These are phyloP conservation scores for Saturnispora saitoi DNA, from an alignment of 805 yeast species.

Conservation along the genomic window DNA sequence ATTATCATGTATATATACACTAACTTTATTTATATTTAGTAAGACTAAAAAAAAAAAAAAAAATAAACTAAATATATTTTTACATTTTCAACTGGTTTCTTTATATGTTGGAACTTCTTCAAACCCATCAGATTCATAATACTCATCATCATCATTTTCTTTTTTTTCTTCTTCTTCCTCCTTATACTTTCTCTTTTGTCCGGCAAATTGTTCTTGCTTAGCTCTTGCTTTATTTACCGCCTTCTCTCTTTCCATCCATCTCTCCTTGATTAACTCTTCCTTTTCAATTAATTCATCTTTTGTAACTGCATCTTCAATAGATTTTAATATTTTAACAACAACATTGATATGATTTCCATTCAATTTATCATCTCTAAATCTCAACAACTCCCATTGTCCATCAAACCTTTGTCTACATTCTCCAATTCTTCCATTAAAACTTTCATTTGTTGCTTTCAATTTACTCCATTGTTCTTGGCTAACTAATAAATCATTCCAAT, in stretches of 20 bases:
- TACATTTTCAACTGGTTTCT: slow-evolving; percentile 2
- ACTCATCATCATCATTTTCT: slow-evolving; percentile 11
- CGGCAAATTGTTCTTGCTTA: slow-evolving; percentile 16
- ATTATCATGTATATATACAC: slow-evolving; percentile 9
- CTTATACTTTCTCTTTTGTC: slow-evolving; percentile 6
- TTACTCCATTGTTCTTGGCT: slow-evolving; percentile 73
- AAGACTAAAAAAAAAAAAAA: not conserved
- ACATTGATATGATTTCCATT: slow-evolving; percentile 80
- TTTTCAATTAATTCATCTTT: slow-evolving; percentile 63
- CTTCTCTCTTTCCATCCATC: slow-evolving; percentile 55
- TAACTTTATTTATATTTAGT: not conserved
- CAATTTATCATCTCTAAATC: slow-evolving; percentile 89
- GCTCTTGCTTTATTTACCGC: slow-evolving; percentile 20
- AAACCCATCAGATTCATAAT: slow-evolving; percentile 30
- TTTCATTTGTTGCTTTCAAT: slow-evolving; percentile 61
- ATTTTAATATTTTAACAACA: slow-evolving; percentile 72
- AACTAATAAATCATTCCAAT: slow-evolving; percentile 56
- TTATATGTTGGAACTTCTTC: slow-evolving; percentile 27
- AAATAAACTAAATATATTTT: not conserved
- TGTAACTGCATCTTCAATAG: slow-evolving; percentile 80
- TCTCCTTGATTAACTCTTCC: slow-evolving; percentile 45
- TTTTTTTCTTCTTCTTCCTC: not conserved
- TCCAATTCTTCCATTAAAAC: slow-evolving; percentile 79
- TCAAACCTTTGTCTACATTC: slow-evolving; percentile 68
- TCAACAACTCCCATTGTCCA: slow-evolving; percentile 71